A percentile compares a stretch with the other conserved stretches of the same genome.
Evolutionary conservation across 306 rosid genomes (phyloP).

Genomic region (Castanospermum australe): DNA sequence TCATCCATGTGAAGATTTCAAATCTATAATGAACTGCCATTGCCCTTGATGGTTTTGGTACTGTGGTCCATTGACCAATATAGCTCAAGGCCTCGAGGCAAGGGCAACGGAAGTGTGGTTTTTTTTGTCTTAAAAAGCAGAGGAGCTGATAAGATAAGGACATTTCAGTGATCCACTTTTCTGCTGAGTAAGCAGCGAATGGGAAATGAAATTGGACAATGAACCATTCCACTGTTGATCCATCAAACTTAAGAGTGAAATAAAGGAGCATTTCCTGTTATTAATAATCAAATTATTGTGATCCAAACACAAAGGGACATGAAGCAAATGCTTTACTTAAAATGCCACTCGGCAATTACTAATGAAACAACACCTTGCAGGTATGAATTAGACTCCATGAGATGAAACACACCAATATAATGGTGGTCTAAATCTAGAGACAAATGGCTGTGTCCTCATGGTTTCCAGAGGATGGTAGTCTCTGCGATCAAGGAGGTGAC

Average conservation of each 20-base stretch:
- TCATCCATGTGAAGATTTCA: background rate
- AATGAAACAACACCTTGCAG: background rate
- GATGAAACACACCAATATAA: background rate
- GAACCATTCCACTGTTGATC: background rate
- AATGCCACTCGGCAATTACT: background rate
- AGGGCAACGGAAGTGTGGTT: background rate
- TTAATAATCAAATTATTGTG: background rate
- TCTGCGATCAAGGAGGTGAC: constrained; percentile 77
- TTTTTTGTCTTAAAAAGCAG: too few species aligned
- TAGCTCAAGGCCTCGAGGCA: too few species aligned
- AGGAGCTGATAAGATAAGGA: background rate
- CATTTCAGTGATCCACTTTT: background rate
- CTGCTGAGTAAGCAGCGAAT: background rate
- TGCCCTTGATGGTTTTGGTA: background rate
- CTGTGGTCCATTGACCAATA: background rate
- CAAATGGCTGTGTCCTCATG: constrained; percentile 22
- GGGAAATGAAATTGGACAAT: background rate
- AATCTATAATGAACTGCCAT: constrained; percentile 1
- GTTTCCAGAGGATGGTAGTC: constrained; percentile 65
- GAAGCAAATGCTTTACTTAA: background rate
- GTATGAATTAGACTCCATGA: background rate
- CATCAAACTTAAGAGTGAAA: background rate
- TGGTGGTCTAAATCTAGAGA: constrained; percentile 1
- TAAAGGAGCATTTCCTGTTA: constrained; percentile 1
- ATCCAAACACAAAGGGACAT: constrained; percentile 8